Conservation (phyloP, 2,329 filamentous ascomycete genomes). For the Rachicladosporium sp. region DNA sequence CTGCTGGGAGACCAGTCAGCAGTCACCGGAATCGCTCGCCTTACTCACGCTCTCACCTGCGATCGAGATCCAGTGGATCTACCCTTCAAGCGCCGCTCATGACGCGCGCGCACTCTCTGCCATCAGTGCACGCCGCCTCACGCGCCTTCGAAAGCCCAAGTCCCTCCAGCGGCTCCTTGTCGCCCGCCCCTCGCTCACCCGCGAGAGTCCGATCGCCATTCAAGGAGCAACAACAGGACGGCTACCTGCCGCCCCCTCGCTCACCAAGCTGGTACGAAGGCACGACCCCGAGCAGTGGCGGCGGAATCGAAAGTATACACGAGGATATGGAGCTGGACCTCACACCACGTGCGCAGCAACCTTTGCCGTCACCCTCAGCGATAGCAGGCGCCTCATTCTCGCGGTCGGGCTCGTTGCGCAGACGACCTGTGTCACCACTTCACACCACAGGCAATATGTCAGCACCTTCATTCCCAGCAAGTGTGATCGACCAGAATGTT, state of each 20-base stretch:
- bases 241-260: constrained; percentile 14
- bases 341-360: constrained; percentile 23
- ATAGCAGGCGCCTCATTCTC: constrained; percentile 6
- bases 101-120: constrained; percentile 36
- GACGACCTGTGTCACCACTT: constrained; percentile 35
- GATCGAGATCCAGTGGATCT: constrained; percentile 31
- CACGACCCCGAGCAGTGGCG: constrained; percentile 7
- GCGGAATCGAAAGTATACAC: constrained; percentile 29
- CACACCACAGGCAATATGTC: constrained; percentile 27
- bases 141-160: constrained; percentile 11
- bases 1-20: constrained; percentile 14
- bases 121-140: constrained; percentile 26
- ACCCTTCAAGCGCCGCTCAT: constrained; percentile 31
- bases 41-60: constrained; percentile 34
- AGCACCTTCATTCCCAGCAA: constrained; percentile 9
- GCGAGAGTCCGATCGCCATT: constrained; percentile 32
- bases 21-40: constrained; percentile 35
- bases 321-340: constrained; percentile 38
- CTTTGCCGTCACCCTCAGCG: constrained; percentile 1
- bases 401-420: constrained; percentile 24
- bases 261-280: constrained; percentile 20
- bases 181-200: constrained; percentile 30
- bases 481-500: constrained; percentile 9
- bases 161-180: constrained; percentile 22
- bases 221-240: constrained; percentile 12